These are phyloP conservation scores for Oryza australiensis DNA, from an alignment of 176 grass and related monocot species.

Conservation along the genomic window DNA sequence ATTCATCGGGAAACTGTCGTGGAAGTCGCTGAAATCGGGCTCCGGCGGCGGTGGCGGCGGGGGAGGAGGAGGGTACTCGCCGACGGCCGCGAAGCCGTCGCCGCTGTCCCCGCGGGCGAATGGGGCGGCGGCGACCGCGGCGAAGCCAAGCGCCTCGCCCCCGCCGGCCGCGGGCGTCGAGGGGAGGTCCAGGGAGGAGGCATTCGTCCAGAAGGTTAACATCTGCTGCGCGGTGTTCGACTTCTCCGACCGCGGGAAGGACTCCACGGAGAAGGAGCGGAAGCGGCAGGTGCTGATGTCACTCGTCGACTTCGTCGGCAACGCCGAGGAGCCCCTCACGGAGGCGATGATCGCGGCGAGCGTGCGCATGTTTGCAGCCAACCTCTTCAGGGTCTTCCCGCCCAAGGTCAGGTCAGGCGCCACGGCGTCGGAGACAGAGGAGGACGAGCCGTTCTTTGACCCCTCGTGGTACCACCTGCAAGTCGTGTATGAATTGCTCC, in stretches of 20 bases:
- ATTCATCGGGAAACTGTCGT: conserved; percentile 79
- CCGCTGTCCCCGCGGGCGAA: conserved; percentile 24
- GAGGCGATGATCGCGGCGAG: conserved; percentile 75
- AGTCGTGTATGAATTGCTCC: conserved; percentile 86
- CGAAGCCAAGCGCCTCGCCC: conserved; percentile 37
- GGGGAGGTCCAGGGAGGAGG: conserved; percentile 56
- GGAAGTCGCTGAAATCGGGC: conserved; percentile 74
- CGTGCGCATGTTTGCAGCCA: conserved; percentile 73
- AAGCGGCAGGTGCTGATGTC: conserved; percentile 86
- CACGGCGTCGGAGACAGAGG: conserved; percentile 61
- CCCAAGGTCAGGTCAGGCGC: conserved; percentile 57
- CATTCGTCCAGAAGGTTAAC: conserved; percentile 84
- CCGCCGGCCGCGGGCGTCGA: conserved; percentile 24
- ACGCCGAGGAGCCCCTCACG: conserved; percentile 64
- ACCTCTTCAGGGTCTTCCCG: conserved; percentile 94
- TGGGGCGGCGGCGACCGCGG: conserved; percentile 4
- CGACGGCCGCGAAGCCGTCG: conserved; percentile 32
- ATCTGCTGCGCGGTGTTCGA: conserved; percentile 78
- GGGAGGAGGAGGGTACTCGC: conserved; percentile 32
- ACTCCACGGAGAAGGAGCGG: conserved; percentile 82
- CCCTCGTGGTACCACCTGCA: conserved; percentile 94
- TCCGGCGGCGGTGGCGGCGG: neutral
- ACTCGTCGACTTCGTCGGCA: conserved; percentile 61
- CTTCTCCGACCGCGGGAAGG: conserved; percentile 85
- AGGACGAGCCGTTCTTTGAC: conserved; percentile 89